Percentiles rank a stretch among this genome's conserved stretches.
Conservation (phyloP, 129 eudicot species). For the Flaveria bidentis region DNA sequence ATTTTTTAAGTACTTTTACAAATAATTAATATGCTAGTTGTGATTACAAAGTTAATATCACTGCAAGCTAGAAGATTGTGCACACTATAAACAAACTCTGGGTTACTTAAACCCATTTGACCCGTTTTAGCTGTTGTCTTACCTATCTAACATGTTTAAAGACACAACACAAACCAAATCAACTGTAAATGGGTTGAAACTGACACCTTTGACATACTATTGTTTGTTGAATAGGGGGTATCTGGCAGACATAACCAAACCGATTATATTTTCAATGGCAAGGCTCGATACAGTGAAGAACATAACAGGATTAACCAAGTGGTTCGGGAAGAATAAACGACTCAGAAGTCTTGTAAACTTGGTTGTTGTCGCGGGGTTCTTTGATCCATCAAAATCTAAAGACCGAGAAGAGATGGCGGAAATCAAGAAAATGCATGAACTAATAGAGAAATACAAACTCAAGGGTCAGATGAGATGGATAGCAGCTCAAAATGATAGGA, state of each 20-base stretch:
- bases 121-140: neutral
- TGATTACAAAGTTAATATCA: too few relatives aligned
- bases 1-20: neutral
- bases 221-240: slow-evolving; percentile 56
- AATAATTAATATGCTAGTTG: too few relatives aligned
- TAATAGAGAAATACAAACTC: slow-evolving; percentile 65
- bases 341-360: slow-evolving; percentile 74
- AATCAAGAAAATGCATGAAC: slow-evolving; percentile 75
- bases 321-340: slow-evolving; percentile 74
- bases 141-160: neutral
- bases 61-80: too few relatives aligned
- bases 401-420: slow-evolving; percentile 91
- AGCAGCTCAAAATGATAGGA: slow-evolving; percentile 80
- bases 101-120: neutral
- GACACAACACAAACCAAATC: neutral
- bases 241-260: slow-evolving; percentile 67
- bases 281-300: slow-evolving; percentile 88
- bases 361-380: slow-evolving; percentile 84
- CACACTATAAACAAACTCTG: too few relatives aligned
- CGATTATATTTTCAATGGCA: slow-evolving; percentile 92
- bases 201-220: slow-evolving; percentile 12
- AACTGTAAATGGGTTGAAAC: neutral
- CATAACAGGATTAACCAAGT: slow-evolving; percentile 74
- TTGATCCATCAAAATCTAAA: slow-evolving; percentile 76
- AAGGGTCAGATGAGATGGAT: slow-evolving; percentile 92